Conservation (phyloP, 2,329 filamentous ascomycete genomes). For the Ambrosiella beaveri region DNA sequence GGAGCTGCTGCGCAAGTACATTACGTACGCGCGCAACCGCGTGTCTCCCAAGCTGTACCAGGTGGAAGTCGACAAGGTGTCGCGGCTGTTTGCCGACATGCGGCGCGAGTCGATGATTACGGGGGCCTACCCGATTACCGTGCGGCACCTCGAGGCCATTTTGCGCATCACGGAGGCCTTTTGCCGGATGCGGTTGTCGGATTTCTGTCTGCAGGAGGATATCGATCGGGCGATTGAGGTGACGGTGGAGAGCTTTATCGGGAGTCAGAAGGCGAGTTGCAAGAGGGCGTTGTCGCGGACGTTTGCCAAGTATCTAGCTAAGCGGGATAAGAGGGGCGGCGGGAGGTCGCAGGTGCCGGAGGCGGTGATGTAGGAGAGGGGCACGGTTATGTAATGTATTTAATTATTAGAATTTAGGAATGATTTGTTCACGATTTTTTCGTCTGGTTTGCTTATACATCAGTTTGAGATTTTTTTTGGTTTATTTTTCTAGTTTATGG, state of each 20-base stretch:
- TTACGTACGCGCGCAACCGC: conserved; percentile 80
- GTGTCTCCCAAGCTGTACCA: conserved; percentile 87
- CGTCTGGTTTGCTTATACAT: too few relatives aligned
- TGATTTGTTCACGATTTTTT: too few relatives aligned
- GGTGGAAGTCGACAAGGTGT: conserved; percentile 94
- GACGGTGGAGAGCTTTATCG: conserved; percentile 89
- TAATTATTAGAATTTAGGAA: neutral
- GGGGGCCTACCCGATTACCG: conserved; percentile 93
- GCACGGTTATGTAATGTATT: neutral
- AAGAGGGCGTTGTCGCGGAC: conserved; percentile 90
- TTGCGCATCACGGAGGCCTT: conserved; percentile 91
- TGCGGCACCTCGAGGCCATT: conserved; percentile 93
- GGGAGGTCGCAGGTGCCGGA: conserved; percentile 3
- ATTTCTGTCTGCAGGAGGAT: conserved; percentile 78
- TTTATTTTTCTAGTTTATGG: neutral
- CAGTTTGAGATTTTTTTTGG: neutral
- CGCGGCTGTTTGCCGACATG: conserved; percentile 91
- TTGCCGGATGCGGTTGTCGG: conserved; percentile 93
- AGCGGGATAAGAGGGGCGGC: conserved; percentile 21
- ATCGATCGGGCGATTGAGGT: conserved; percentile 96
- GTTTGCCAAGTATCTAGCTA: conserved; percentile 79
- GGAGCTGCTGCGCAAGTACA: conserved; percentile 85
- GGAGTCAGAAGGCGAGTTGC: conserved; percentile 89
- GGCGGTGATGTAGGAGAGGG: conserved; percentile 1
- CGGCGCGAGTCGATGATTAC: conserved; percentile 80